Base-by-base conservation (phyloP, 805 yeast genomes). In the Candida koratica region DNA sequence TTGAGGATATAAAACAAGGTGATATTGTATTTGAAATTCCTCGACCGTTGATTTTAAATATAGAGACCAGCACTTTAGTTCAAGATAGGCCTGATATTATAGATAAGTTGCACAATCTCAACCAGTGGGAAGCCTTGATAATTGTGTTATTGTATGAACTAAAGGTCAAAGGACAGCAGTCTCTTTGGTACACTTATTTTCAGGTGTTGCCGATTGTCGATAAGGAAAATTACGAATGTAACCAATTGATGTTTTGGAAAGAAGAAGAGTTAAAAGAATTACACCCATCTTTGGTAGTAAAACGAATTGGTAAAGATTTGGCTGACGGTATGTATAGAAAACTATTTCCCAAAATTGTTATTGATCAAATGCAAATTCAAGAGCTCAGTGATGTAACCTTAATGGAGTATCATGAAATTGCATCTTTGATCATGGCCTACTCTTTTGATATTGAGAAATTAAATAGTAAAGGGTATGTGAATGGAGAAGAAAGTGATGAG, bases 371-470 rank as follows among this genome's bases (percentile, higher is more conserved):
- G 14, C 60, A 58, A 17, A 46, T 75, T 13, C 61, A 61, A 0
- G 57, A 60, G 43, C 37, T 68, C 44, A 10, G 29, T 5, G 47
- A 39, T 4, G 48, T 55, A 39, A 55, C 81, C 1, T 52, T 76
- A 28, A 79, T 74, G 2, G 75, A 73, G 8, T 93, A 84, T 55
- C 81, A 80, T 46, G 62, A 71, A 24, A 76, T 84, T 41, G 97
- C 95, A 0, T 78, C 87, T 26, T 60, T 84, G 11, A 84, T 93
- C 31, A 77, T 88, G 86, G 75, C 96, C 1, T 90, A 90, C 51
- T 84, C 95, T 0, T 90, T 93, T 59, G 98, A 93, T 55, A 84
- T 86, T 10, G 83, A 75, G 43, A 49, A 68, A 53, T 15, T 66
- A 54, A 24, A 58, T 9, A 16, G 20, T n/a, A 17, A 23, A 12